Base-by-base conservation (phyloP, 2,329 filamentous ascomycete species). In the Aspergillus fructus region DNA sequence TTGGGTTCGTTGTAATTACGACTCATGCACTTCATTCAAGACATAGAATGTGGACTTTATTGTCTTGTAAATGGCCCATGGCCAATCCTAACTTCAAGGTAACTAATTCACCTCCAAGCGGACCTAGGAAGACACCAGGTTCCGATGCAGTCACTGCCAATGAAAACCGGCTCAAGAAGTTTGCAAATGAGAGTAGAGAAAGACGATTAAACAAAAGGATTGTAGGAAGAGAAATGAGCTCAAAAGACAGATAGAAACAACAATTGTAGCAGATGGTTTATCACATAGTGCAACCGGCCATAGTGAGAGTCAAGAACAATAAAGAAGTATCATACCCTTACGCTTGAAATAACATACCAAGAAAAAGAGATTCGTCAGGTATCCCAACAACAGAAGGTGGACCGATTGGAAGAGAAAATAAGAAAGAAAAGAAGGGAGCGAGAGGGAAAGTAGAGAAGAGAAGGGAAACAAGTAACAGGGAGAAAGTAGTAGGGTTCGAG, bases 301-400 rank as follows among this genome's bases (percentile, higher is more conserved):
- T 69, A 74, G 71, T 41, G 71, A 74, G 66, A 60, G 70, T 70
- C 67, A 67, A 66, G 65, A 71, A 71, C 62, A 55, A 56, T 53
- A 59, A 64, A 60, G 56, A 60, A 67, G 66, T 61, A 62, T 72
- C 67, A 63, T 69, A 69, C 68, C 68, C 70, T 67, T 65, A 68
- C 60, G 62, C 64, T 66, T 59, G 59, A 52, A 62, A 64, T 43
- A 56, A 67, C 62, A 64, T 59, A 61, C 60, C 62, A 63, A 67
- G 64, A 64, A 72, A 72, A 71, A 71, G 65, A 72, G 61, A 71
- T 70, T 72, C 70, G 69, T 73, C 68, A 72, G 61, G 57, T 59
- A 63, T 61, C 63, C 61, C 59, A 60, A 63, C 58, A 58, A 47
- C 53, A 59, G 45, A 55, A 60, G 52, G 54, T 58, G 49, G 56